Base-by-base conservation (phyloP, 208 protist genomes). In the Acanthamoeba lugdunensis region DNA sequence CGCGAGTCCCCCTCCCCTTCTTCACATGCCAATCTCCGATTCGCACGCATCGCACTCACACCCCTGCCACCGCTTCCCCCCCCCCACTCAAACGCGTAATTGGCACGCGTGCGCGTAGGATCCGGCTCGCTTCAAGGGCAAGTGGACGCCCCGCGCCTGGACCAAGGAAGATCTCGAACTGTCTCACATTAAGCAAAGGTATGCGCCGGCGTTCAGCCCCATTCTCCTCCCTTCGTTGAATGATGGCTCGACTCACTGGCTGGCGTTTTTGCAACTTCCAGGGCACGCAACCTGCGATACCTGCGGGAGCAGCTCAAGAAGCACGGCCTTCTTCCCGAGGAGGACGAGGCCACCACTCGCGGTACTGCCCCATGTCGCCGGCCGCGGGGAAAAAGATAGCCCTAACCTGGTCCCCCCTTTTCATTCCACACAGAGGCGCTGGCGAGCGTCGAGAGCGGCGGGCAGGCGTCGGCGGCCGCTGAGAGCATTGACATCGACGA, bases 111-210 rank as follows among this genome's bases (percentile, higher is more conserved):
- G 21, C 13, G 18, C 16, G 13, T 23, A 91, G 63, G 58, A 91
- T 37, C 85, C 85, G 14, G 85, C 85, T 16, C 54, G 85, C n/a
- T 91, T 91, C 85, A 91, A 91, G 85, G 85, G 85, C 25, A 91
- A 52, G 63, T 91, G 85, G 85, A 91, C 85, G 23, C 85, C 85
- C 14, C 54, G 63, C n/a, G 18, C 18, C 8, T 91, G 85, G 85
- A 56, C 85, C 16, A 91, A 91, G 37, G 85, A 91, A 23, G 85
- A 91, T 13, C 56, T 91, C 5, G 85, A 91, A 52, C 85, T 91
- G 58, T 91, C 85, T 7, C 54, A 91, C 54, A 91, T 91, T 21
- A 91, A 91, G 63, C 85, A 91, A 48, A 7, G 85, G 85, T 91
- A 75, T 33, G 16, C 16, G n/a, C 16, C 13, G 30, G 13, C 75